Conservation (phyloP, 495 filamentous ascomycete genomes). For the Xylaria grammica region DNA sequence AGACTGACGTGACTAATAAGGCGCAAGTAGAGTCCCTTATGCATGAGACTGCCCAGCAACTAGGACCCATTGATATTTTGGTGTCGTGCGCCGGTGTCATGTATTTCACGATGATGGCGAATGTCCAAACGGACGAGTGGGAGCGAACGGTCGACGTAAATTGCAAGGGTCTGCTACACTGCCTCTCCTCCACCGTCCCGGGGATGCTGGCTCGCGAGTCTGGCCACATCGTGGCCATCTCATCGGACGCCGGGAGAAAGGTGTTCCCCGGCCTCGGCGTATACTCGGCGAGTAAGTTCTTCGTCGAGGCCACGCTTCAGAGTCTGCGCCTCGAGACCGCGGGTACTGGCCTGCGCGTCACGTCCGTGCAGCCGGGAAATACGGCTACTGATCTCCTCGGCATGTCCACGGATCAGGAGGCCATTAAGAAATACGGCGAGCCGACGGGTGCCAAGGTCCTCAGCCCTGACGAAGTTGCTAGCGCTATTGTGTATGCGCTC, state of each 20-base stretch:
- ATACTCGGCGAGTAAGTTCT: conserved; percentile 76
- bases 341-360: conserved; percentile 66
- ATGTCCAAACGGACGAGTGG: conserved; percentile 67
- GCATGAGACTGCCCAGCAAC: conserved; percentile 53
- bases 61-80: conserved; percentile 69
- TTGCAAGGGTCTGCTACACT: conserved; percentile 73
- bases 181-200: conserved; percentile 62
- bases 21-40: conserved; percentile 62
- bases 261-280: conserved; percentile 75
- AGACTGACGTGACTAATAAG: conserved; percentile 66
- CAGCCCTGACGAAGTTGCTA: conserved; percentile 66
- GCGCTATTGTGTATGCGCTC: conserved; percentile 67
- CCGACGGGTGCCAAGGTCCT: conserved; percentile 69
- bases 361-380: conserved; percentile 70
- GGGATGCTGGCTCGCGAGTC: conserved; percentile 63
- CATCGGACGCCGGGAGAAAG: conserved; percentile 71
- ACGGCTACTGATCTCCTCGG: conserved; percentile 65
- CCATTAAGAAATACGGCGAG: conserved; percentile 71
- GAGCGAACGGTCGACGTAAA: conserved; percentile 73
- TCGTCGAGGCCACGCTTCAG: conserved; percentile 73
- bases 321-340: conserved; percentile 69
- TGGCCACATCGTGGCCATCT: conserved; percentile 70
- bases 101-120: conserved; percentile 79
- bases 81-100: conserved; percentile 74
- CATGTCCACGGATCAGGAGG: conserved; percentile 70